Evolutionary conservation across 1,284 basidiomycete genomes (phyloP).

Genomic region (Cerioporus squamosus): DNA sequence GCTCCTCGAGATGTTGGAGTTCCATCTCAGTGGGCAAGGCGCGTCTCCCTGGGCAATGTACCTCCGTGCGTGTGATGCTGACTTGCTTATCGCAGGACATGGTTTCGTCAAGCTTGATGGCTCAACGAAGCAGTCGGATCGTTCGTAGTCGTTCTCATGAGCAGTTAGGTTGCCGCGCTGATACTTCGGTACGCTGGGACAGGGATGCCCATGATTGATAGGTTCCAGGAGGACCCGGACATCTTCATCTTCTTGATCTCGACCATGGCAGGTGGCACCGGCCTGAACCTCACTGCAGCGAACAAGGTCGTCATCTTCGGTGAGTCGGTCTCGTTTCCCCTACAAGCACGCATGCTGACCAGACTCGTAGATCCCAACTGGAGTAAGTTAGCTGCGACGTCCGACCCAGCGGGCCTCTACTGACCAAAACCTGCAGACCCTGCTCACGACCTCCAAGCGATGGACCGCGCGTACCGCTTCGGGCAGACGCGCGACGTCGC

Average conservation of each 20-base stretch:
- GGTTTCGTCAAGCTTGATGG: constrained; percentile 78
- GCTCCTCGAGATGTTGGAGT: constrained; percentile 79
- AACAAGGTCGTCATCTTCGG: constrained; percentile 90
- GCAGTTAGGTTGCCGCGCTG: neutral
- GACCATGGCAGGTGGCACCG: constrained; percentile 77
- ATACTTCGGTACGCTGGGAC: neutral
- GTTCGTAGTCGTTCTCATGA: constrained; percentile 40
- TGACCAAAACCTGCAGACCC: constrained; percentile 56
- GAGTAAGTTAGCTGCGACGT: constrained; percentile 55
- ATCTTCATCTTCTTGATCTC: constrained; percentile 83
- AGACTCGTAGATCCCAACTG: constrained; percentile 75
- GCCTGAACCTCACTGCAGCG: constrained; percentile 75
- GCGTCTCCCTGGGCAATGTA: constrained; percentile 16
- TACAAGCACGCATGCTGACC: neutral
- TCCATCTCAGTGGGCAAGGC: constrained; percentile 65
- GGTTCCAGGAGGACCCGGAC: constrained; percentile 76
- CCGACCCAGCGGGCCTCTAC: neutral
- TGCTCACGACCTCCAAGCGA: constrained; percentile 85
- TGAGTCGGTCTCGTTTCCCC: constrained; percentile 35
- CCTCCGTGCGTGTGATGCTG: neutral
- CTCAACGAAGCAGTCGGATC: constrained; percentile 61
- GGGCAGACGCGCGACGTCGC: constrained; percentile 88
- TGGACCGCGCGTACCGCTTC: constrained; percentile 89
- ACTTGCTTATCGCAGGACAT: constrained; percentile 47
- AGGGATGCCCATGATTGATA: constrained; percentile 85